Conservation (phyloP, 768 basidiomycete species). For the Podaxis rugospora region DNA sequence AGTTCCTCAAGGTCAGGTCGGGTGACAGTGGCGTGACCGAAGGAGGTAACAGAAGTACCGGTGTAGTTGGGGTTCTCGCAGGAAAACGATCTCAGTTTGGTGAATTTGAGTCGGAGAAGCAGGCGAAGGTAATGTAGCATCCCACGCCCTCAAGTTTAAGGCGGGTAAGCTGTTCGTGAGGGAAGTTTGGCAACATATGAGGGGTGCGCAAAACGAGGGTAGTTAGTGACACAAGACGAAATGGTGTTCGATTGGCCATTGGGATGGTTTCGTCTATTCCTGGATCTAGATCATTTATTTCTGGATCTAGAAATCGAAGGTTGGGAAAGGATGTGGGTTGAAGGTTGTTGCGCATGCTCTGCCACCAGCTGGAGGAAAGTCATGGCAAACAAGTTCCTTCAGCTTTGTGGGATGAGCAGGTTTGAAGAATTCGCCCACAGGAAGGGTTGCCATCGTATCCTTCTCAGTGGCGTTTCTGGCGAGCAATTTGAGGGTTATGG, state of each 20-base stretch:
- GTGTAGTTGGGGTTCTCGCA: not conserved
- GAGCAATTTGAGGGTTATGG: not conserved
- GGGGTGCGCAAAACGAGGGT: too few species aligned
- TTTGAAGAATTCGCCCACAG: not conserved
- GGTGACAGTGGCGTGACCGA: too few species aligned
- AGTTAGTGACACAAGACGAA: too few species aligned
- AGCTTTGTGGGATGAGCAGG: not conserved
- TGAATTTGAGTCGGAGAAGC: not conserved
- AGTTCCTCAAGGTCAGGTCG: too few species aligned
- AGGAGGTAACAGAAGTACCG: too few species aligned
- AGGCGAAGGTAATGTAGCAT: not conserved
- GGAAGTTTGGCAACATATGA: too few species aligned
- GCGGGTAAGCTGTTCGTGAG: not conserved
- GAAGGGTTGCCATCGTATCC: not conserved
- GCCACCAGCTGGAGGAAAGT: not conserved
- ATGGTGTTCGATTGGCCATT: too few species aligned
- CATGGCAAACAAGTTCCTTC: not conserved
- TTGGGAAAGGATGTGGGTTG: not conserved
- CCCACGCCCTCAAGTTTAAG: not conserved
- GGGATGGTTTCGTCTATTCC: too few species aligned
- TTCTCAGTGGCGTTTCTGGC: too few species aligned
- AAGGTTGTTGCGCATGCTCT: not conserved
- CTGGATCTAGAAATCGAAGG: too few species aligned
- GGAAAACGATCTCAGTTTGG: not conserved
- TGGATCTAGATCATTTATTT: too few species aligned